A percentile compares a stretch with the other conserved stretches of the same genome.
Evolutionary conservation across 2,329 filamentous ascomycete species (phyloP).

Genomic region (Pseudocercospora fuligena): DNA sequence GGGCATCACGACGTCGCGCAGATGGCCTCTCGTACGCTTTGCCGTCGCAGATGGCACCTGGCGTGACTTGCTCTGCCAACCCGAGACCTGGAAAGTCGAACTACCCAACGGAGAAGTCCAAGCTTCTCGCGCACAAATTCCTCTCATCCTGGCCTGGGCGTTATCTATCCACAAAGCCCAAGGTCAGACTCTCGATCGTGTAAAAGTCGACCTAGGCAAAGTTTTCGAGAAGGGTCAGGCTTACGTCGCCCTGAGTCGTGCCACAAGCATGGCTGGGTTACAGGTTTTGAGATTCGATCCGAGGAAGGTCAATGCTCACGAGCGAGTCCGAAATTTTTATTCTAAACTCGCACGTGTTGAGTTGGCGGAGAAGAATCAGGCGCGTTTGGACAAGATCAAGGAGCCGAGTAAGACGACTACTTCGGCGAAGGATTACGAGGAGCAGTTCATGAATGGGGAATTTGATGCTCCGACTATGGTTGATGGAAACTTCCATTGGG

Average conservation of each 20-base stretch:
- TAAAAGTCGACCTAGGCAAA: slow-evolving; percentile 89
- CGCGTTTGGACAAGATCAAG: slow-evolving; percentile 37
- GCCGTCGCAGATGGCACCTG: slow-evolving; percentile 75
- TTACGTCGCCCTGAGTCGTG: slow-evolving; percentile 93
- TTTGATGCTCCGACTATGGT: slow-evolving; percentile 35
- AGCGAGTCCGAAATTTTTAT: slow-evolving; percentile 85
- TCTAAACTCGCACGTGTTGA: slow-evolving; percentile 77
- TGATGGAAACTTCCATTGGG: slow-evolving; percentile 28
- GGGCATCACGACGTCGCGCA: slow-evolving; percentile 54
- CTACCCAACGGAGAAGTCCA: slow-evolving; percentile 94
- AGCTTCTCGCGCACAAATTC: slow-evolving; percentile 75
- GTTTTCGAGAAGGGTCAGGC: slow-evolving; percentile 98
- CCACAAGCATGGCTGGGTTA: slow-evolving; percentile 82
- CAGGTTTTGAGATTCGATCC: slow-evolving; percentile 90
- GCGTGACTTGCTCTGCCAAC: slow-evolving; percentile 78
- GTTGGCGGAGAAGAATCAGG: slow-evolving; percentile 40
- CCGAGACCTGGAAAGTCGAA: slow-evolving; percentile 95
- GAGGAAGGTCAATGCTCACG: slow-evolving; percentile 91
- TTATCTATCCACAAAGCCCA: slow-evolving; percentile 98
- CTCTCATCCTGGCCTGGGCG: slow-evolving; percentile 94
- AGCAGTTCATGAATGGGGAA: slow-evolving; percentile 34
- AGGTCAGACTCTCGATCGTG: slow-evolving; percentile 88
- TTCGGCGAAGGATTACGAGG: slow-evolving; percentile 40
- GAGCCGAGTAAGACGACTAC: slow-evolving; percentile 33
- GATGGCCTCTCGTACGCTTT: slow-evolving; percentile 87